Base-by-base conservation (phyloP, 1,284 basidiomycete genomes). In the Austropuccinia psidii region DNA sequence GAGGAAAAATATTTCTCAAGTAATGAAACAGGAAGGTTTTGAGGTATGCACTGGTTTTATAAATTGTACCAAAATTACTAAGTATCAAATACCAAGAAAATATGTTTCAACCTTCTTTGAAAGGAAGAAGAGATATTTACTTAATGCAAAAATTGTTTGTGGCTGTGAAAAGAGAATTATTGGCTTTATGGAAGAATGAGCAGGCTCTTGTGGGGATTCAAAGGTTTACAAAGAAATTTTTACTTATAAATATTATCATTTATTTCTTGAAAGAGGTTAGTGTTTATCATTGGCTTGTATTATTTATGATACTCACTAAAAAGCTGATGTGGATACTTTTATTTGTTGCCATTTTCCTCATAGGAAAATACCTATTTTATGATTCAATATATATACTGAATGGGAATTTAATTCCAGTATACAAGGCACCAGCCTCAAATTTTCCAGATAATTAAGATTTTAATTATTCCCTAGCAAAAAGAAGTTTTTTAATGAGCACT, bases 131-230 rank as follows among this genome's bases (percentile, higher is more conserved):
- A 24, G 15, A 1, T 45, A 29, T 17, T 37, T 41, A 8, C 47
- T 65, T 11, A 65, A 65, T 31, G 62, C 47, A 6, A 41, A 65
- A 47, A 65, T 65, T 33, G 43, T 65, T 33, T 65, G 62, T 11
- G 62, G 50, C 50, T 35, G 43, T 29, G 50, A 52, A 35, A 43
- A 54, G 37, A 21, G 17, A 19, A 57, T 68, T 29, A 68, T 41
- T 39, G 15, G 31, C 27, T 43, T 68, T 31, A 15, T 54, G 31
- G 37, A 49, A 8, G 52, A 52, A 7, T 68, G 66, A 52, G 50
- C 66, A 13, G 54, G 54, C 11, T 69, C 55, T 27, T 69, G 54
- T 49, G 33, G 52, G 29, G 21, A 19, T 15, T n/a, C n/a, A n/a
- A n/a, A n/a, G n/a, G n/a, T n/a, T n/a, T n/a, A n/a, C n/a, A 70